Evolutionary conservation across 352 stramenopile genomes (phyloP).

Genomic region (Phytopythium ostracodes): DNA sequence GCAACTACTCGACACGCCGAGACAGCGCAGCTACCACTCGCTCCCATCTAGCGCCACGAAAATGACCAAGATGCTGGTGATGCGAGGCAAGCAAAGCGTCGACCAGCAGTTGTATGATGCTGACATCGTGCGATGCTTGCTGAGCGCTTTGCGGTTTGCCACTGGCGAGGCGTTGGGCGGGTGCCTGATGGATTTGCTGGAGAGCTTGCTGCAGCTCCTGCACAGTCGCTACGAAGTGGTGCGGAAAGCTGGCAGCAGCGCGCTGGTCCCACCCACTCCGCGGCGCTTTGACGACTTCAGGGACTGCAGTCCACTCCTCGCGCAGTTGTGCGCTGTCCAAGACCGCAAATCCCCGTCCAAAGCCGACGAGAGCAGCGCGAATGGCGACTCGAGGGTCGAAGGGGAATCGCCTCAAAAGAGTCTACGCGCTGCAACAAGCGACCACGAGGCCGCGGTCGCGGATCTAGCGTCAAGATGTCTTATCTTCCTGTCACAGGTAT

Average conservation of each 20-base stretch:
- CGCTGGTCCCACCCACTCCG: neutral
- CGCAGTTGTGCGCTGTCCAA: constrained; percentile 29
- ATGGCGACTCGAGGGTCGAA: neutral
- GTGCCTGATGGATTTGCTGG: constrained; percentile 25
- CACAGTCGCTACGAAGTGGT: constrained; percentile 27
- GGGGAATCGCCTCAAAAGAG: neutral
- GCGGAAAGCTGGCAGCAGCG: constrained; percentile 9
- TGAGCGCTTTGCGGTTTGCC: constrained; percentile 22
- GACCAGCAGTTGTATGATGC: constrained; percentile 26
- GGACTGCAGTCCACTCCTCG: constrained; percentile 22
- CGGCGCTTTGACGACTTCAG: constrained; percentile 26
- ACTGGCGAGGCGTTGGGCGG: constrained; percentile 4
- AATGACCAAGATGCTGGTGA: constrained; percentile 33
- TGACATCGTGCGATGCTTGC: constrained; percentile 22
- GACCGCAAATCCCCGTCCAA: constrained; percentile 1
- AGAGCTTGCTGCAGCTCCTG: constrained; percentile 32
- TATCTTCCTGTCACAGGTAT: constrained; percentile 60
- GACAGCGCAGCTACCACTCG: constrained; percentile 17
- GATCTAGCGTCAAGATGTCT: constrained; percentile 53
- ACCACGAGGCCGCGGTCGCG: constrained; percentile 14
- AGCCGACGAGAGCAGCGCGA: neutral
- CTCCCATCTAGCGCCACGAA: constrained; percentile 29
- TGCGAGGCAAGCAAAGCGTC: constrained; percentile 6
- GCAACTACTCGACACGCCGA: constrained; percentile 27
- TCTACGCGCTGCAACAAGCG: neutral